A percentile compares a stretch with the other conserved stretches of the same genome.
These are phyloP conservation scores for Neurospora sp. DNA, from an alignment of 495 filamentous ascomycete genomes.

Conservation along the genomic window DNA sequence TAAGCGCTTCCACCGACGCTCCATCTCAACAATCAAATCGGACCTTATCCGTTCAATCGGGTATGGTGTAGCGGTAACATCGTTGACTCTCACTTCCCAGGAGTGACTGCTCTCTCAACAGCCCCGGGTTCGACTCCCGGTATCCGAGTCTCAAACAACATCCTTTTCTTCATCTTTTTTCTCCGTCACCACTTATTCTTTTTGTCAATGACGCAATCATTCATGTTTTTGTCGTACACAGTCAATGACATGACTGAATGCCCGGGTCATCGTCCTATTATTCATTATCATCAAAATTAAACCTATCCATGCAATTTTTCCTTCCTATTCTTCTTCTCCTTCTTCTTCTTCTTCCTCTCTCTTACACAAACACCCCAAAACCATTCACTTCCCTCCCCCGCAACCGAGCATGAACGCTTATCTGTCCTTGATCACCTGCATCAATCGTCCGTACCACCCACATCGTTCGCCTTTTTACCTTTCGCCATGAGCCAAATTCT, in stretches of 20 bases:
- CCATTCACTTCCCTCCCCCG: not conserved
- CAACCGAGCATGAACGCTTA: not conserved
- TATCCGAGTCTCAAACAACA: not conserved
- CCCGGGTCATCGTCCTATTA: not conserved
- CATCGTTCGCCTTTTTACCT: not conserved
- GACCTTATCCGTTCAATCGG: not conserved
- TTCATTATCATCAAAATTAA: not conserved
- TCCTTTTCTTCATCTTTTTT: not conserved
- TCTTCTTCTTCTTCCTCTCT: not conserved
- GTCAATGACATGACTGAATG: not conserved
- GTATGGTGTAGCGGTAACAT: not conserved
- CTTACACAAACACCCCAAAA: not conserved
- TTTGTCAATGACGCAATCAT: not conserved
- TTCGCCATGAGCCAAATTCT: not conserved
- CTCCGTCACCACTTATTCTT: not conserved
- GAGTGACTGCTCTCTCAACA: not conserved
- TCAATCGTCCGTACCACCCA: not conserved
- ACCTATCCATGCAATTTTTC: not conserved
- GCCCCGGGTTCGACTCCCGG: not conserved
- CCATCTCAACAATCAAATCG: not conserved
- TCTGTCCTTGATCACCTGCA: not conserved
- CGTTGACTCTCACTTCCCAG: not conserved
- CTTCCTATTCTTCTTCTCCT: not conserved
- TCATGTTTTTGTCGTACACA: not conserved
- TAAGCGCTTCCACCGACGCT: not conserved